These are phyloP conservation scores for Marchantia polymorpha DNA, from an alignment of 225 moss, liverwort and hornwort species.

Conservation along the genomic window DNA sequence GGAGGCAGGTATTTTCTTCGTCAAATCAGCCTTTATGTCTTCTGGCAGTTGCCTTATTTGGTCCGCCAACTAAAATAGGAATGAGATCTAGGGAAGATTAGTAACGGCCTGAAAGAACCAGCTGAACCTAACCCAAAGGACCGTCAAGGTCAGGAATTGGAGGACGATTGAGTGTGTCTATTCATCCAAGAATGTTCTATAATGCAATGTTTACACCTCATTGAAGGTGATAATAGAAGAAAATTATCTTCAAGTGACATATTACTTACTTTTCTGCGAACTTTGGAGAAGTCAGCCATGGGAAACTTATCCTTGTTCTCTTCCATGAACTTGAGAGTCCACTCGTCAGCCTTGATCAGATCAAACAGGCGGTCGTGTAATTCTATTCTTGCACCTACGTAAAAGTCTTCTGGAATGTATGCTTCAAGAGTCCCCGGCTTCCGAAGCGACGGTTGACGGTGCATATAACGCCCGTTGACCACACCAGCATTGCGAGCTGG, in stretches of 20 bases:
- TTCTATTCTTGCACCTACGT: slow-evolving; percentile 52
- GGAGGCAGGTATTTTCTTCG: slow-evolving; percentile 31
- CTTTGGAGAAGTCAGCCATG: slow-evolving; percentile 57
- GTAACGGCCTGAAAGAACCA: background rate
- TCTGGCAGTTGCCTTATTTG: slow-evolving; percentile 31
- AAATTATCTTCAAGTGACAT: background rate
- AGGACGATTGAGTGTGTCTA: too few species aligned
- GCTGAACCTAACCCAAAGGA: too few species aligned
- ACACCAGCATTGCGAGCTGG: slow-evolving; percentile 73
- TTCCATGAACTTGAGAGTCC: slow-evolving; percentile 94
- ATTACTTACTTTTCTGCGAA: slow-evolving; percentile 58
- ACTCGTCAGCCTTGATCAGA: slow-evolving; percentile 74
- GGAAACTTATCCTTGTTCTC: slow-evolving; percentile 53
- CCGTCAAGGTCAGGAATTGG: too few species aligned
- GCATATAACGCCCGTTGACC: slow-evolving; percentile 68
- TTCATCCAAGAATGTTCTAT: too few species aligned
- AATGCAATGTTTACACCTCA: too few species aligned
- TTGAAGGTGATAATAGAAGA: background rate
- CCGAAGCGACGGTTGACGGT: slow-evolving; percentile 45
- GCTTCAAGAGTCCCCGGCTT: slow-evolving; percentile 53
- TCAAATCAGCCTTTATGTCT: slow-evolving; percentile 44
- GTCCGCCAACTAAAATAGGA: slow-evolving; percentile 21
- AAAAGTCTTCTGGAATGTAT: slow-evolving; percentile 57
- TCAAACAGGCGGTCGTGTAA: slow-evolving; percentile 67
- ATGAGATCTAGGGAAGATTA: background rate